Percentiles rank a stretch among this genome's conserved stretches.
These are phyloP conservation scores for Chenopodium formosanum DNA, from an alignment of 148 eudicot genomes.

Conservation along the genomic window DNA sequence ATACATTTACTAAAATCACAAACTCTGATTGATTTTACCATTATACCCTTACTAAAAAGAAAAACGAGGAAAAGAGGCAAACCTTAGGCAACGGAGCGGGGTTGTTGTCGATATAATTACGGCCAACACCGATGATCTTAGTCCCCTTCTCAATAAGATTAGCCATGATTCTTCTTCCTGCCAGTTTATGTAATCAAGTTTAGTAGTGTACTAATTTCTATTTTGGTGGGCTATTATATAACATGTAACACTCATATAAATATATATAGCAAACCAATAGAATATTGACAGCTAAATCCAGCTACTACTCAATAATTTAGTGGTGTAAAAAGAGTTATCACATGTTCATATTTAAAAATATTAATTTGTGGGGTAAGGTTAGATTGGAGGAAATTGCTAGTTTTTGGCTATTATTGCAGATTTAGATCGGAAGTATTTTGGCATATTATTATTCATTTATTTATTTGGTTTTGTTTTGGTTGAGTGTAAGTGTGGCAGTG, in stretches of 20 bases:
- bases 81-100: slow-evolving; percentile 53
- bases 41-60: neutral
- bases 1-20: too few relatives aligned
- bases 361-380: neutral
- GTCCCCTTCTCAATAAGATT: slow-evolving; percentile 24
- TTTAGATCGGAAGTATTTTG: neutral
- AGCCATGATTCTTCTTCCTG: slow-evolving; percentile 3
- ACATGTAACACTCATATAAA: neutral
- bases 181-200: neutral
- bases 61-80: neutral
- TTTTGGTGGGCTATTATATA: neutral
- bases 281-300: slow-evolving; percentile 4
- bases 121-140: slow-evolving; percentile 29
- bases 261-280: neutral
- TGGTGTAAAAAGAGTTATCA: neutral
- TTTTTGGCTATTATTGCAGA: neutral
- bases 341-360: neutral
- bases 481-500: neutral
- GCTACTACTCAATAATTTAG: neutral
- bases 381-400: slow-evolving; percentile 10
- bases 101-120: slow-evolving; percentile 24
- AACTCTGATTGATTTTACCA: neutral
- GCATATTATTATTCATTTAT: neutral
- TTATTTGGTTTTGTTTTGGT: neutral
- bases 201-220: neutral